Base-by-base conservation (phyloP, 768 basidiomycete species). In the Leucocoprinus sp. region DNA sequence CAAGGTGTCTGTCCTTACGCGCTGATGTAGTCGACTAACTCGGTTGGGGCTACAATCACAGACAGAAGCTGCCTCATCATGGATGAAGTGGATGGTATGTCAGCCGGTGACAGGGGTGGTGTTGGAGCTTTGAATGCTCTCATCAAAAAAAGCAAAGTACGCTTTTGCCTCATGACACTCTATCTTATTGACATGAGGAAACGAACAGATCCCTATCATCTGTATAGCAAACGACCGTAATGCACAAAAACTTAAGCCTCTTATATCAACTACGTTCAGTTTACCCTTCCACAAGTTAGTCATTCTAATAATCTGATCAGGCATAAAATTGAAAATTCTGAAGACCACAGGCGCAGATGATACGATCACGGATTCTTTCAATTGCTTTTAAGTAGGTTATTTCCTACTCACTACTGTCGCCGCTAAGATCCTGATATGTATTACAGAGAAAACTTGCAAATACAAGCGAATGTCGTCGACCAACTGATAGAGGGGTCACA, bases 1-100 rank as follows among this genome's bases (percentile, higher is more conserved):
- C 15, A 4, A 8, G 5, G 4, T 5, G 26, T 15, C 3, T 15
- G 12, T 47, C 48, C 37, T 17, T 8, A 28, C 42, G 5, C 19
- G 22, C 24, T 22, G 26, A 15, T 37, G 15, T 9, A 60, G 58
- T 45, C 47, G 76, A 79, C 76, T 7, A 89, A 86, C 50, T 75
- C 78, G 1, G 65, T 77, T 1, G 93, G 86, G 2, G 69, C 93
- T 2, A 58, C 68, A 12, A 80, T 97, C 52, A 92, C 86, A 0
- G 77, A 86, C 54, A 78, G 72, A 59, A 78, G 86, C 0, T 90
- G 92, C 52, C 68, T 99, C 36, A 98, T 99, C 59, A 97, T 99
- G 95, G 96, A 99, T 57, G 96, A 99, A 60, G 95, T 98, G 2
- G 96, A 99, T 53, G 96, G 96, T 1, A 99, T 98, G 93, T 95